phyloP scores from a whole-genome alignment of 2,329 filamentous ascomycete genomes.

The Elsinoe arachidis region DNA sequence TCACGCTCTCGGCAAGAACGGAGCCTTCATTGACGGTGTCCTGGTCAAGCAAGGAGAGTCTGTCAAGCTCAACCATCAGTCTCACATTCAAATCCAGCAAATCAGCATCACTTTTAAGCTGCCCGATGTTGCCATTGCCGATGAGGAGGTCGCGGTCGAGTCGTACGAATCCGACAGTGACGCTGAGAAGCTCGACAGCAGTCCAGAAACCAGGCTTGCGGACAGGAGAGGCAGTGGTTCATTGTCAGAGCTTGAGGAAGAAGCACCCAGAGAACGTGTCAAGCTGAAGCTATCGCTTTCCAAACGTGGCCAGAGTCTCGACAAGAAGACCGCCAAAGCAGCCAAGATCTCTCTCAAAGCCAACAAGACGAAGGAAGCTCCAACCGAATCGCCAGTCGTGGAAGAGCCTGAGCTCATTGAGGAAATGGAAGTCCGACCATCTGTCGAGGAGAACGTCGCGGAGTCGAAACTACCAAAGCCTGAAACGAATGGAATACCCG shows the following conservation, averaged over 20 bases:
- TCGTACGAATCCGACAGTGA: conserved; percentile 15
- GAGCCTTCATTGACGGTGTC: conserved; percentile 53
- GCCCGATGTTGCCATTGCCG: conserved; percentile 52
- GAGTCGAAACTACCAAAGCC: conserved; percentile 8
- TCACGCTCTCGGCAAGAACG: conserved; percentile 54
- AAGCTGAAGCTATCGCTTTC: conserved; percentile 24
- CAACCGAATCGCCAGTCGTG: conserved; percentile 15
- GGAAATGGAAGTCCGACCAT: conserved; percentile 14
- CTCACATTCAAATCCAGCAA: conserved; percentile 62
- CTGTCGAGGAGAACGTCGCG: conserved; percentile 11
- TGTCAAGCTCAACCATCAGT: conserved; percentile 54
- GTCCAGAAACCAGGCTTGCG: conserved; percentile 34
- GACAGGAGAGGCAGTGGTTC: conserved; percentile 47
- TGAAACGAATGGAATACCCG: conserved; percentile 12
- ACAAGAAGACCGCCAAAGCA: conserved; percentile 16
- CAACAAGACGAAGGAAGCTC: conserved; percentile 12
- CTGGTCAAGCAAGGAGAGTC: conserved; percentile 39
- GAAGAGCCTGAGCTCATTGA: conserved; percentile 11
- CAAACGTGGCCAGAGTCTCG: conserved; percentile 10
- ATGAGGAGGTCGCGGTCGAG: conserved; percentile 43
- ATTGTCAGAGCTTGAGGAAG: conserved; percentile 15
- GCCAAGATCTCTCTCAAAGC: conserved; percentile 15
- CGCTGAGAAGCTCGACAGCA: conserved; percentile 15
- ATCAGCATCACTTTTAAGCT: conserved; percentile 61
- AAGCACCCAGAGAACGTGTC: conserved; percentile 15